Base-by-base conservation (phyloP, 1,284 basidiomycete genomes). In the Cystobasidium pallidum region DNA sequence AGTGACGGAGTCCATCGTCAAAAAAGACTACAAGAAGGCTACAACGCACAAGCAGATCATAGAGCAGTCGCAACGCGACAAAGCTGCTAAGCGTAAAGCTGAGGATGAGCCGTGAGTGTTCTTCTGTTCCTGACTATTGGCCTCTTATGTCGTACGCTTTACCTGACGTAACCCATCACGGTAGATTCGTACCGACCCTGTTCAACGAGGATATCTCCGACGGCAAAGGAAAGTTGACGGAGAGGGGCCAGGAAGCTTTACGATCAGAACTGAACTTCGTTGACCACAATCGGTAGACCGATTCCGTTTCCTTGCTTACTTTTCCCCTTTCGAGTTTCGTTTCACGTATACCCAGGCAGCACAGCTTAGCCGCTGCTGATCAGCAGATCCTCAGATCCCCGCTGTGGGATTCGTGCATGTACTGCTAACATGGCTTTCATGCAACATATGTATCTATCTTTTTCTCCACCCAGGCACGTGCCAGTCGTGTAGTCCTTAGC, bases 61-160 rank as follows among this genome's bases (percentile, higher is more conserved):
- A 70, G 94, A 96, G 83, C 93, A 96, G 85, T 86, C 82, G 78
- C 94, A 96, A 84, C 84, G 94, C 70, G 92, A 95, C 75, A 86
- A 88, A 54, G 90, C 92, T 8, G 88, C 88, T 15, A 89, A 92
- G 80, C 84, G 91, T 81, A 94, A 92, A 84, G 86, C 84, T 78
- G 89, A 86, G 73, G 90, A 88, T 21, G 81, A 86, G 58, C 84
- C 86, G 91, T 84, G 91, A 89, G 17, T 47, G 61, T 57, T 62
- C 34, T 24, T 32, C 64, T 58, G 43, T 41, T 76, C 51, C 74
- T 75, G 59, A 67, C 45, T 28, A 21, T 13, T 62, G 11, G 8
- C 3, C 7, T 28, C 24, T 6, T 17, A 21, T n/a, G 24, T 30
- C 30, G 8, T 21, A 32, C 39, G 4, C 13, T 3, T 17, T 19